Evolutionary conservation across 805 yeast species (phyloP), one percentile per base, ranked within the genome.

Genomic region (Myxozyma vanderwaltii): DNA sequence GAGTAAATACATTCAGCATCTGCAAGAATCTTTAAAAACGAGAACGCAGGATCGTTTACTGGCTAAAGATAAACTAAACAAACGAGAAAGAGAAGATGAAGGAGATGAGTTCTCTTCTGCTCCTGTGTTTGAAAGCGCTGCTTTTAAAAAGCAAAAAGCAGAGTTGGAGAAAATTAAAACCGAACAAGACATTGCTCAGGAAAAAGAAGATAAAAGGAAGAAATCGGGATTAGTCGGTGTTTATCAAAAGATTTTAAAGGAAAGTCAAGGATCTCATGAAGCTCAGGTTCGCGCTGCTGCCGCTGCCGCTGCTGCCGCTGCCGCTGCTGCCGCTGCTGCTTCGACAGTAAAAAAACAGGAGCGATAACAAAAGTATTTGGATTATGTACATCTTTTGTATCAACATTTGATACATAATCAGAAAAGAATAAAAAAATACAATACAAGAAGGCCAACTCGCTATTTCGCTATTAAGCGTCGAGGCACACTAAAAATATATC

Each of bases 41-140:
- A 69, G 88, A 54, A 80, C 82, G 17, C 61, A 73, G 46, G 87
- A 83, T 62, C 74, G 73, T 35, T 56, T 75, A n/a, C 64, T 73
- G 4, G 73, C 79, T 1, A 68, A 72, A 51, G 79, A 79, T 26
- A 63, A 75, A 23, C 74, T 72, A 48, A 61, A 71, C 7, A 76
- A 73, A 40, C 68, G 73, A 41, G 80, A 77, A 56, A 63, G 79
- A 7, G 75, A 74, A 33, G 56, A 68, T 21, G 82, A 79, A 58
- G 77, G 77, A 3, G 77, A 74, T 39, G 70, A 70, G 31, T 72
- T 64, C 48, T 71, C 68, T 3, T 78, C 70, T 19, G 77, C 74
- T 49, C 81, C 79, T 48, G 76, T 70, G 26, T 83, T 82, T 70
- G 79, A 82, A 8, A 79, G 85, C 0, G 68, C 74, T 1, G 78